Base-by-base conservation (phyloP, 441 rosid genomes). In the Gossypium laxum region DNA sequence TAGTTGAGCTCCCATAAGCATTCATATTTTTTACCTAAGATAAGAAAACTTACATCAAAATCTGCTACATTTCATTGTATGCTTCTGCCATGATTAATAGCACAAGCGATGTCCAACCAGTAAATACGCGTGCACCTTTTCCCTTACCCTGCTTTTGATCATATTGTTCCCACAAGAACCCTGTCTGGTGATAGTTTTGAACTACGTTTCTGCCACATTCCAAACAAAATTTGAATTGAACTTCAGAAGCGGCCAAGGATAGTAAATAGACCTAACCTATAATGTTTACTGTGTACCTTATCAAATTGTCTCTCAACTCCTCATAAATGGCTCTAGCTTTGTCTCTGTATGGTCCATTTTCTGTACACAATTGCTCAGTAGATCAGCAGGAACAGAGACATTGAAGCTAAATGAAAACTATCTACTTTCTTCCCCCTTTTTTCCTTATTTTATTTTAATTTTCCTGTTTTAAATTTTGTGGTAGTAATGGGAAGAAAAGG, bases 141-240 rank as follows among this genome's bases (percentile, higher is more conserved):
- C 98, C 95, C 72, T 74, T 85, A 22, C 98, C 98, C 26, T 80
- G 88, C 78, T 60, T 81, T 82, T 91, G 98, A 75, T 92, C 96
- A 82, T 92, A 92, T 75, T 95, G 99, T 76, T 95, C 99, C 99
- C 99, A 95, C 65, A 92, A 73, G 81, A 82, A 95, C 55, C 99
- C 97, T 0, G 96, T 91, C 72, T 80, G 74, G 70, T 86, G 74
- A 80, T 92, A 91, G 80, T 91, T 95, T 66, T 69, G 76, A 63
- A 92, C 96, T 65, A 91, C 89, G 69, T 88, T 95, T 75, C 99
- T 92, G 94, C 80, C 79, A 17, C 71, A 74, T 56, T 8, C 2
- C 77, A 48, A 51, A 51, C 32, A 15, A 65, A 15, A n/a, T 38
- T 75, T 52, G 18, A 65, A 26, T 48, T 14, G 28, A 71, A 70